A percentile compares a stretch with the other conserved stretches of the same genome.
These are phyloP conservation scores for Yarrowia sp. DNA, from an alignment of 805 yeast genomes.

Conservation along the genomic window DNA sequence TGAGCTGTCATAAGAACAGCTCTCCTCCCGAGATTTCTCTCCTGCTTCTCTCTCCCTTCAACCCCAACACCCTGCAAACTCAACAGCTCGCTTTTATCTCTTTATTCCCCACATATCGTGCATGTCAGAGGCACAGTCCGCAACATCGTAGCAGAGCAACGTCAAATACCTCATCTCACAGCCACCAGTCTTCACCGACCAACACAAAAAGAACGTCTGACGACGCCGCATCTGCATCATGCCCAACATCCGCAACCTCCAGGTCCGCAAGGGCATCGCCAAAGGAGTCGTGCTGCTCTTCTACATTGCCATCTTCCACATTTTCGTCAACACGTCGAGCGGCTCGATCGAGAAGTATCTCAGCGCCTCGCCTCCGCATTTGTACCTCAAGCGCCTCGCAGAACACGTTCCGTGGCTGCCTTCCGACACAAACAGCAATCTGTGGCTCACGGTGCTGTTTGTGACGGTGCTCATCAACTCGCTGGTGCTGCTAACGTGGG, in stretches of 20 bases:
- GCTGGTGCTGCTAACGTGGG: constrained; percentile 17
- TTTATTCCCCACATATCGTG: constrained; percentile 9
- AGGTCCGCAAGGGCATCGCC: constrained; percentile 1
- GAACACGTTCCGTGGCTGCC: constrained; percentile 4
- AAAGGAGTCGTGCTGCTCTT: constrained; percentile 17
- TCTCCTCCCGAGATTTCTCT: too few relatives aligned
- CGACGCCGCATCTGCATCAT: not conserved
- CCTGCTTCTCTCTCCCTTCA: too few relatives aligned
- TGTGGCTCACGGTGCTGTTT: constrained; percentile 7
- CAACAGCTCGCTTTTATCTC: not conserved
- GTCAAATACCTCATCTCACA: constrained; percentile 11
- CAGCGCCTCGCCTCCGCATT: not conserved
- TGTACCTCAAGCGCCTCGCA: not conserved
- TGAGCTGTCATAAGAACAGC: too few relatives aligned
- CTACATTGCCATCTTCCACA: constrained; percentile 18
- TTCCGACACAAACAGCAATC: not conserved
- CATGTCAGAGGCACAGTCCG: not conserved
- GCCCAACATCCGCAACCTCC: not conserved
- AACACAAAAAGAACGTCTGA: too few relatives aligned
- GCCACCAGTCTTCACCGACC: too few relatives aligned
- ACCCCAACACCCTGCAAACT: too few relatives aligned
- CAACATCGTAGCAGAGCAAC: not conserved
- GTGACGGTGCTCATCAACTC: not conserved
- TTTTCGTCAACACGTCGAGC: constrained; percentile 7
- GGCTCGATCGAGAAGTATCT: constrained; percentile 12